These are phyloP conservation scores for Ophiostoma ulmi DNA, from an alignment of 2,329 filamentous ascomycete species.

Conservation along the genomic window DNA sequence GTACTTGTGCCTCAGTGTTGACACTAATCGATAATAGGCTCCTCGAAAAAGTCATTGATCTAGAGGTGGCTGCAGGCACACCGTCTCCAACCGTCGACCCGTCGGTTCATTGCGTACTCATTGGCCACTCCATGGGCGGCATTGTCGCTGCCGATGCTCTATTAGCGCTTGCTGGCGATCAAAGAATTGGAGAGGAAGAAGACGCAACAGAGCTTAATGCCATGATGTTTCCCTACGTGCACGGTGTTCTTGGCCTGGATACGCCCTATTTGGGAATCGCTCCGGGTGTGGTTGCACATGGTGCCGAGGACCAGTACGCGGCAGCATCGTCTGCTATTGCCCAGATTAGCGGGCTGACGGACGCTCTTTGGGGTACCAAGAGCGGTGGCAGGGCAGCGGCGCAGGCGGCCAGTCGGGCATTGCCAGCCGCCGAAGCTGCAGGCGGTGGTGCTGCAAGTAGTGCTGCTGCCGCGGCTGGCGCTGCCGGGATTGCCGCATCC, in stretches of 20 bases:
- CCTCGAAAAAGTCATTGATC: conserved; percentile 85
- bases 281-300: conserved; percentile 76
- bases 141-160: conserved; percentile 90
- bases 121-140: conserved; percentile 88
- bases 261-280: conserved; percentile 84
- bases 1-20: not conserved
- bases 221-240: conserved; percentile 90
- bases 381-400: conserved; percentile 34
- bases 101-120: conserved; percentile 71
- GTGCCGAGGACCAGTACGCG: conserved; percentile 80
- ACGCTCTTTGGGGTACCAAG: conserved; percentile 57
- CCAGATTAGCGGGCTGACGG: conserved; percentile 59
- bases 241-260: conserved; percentile 87
- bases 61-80: conserved; percentile 77
- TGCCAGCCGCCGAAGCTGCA: not conserved
- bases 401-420: not conserved
- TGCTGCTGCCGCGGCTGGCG: conserved; percentile 22
- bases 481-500: conserved; percentile 23
- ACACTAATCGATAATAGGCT: conserved; percentile 51
- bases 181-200: conserved; percentile 42
- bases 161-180: conserved; percentile 60
- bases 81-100: conserved; percentile 81
- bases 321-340: conserved; percentile 65
- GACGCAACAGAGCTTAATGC: conserved; percentile 43
- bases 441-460: not conserved